Conservation (phyloP, 768 basidiomycete species). For the Serendipita sp. region DNA sequence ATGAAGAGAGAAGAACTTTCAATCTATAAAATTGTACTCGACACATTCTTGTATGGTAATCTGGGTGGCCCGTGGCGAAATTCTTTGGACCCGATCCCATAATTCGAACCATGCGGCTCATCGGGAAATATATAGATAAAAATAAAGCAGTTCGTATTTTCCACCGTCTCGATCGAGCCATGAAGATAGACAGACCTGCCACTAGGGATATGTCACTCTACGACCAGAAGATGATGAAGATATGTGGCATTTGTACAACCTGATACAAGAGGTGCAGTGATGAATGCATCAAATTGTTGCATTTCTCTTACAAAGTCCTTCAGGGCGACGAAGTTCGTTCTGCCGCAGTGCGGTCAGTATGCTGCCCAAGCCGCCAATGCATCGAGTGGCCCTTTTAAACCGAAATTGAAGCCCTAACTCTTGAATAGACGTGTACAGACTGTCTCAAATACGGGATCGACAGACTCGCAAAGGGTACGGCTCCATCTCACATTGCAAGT, state of each 20-base stretch:
- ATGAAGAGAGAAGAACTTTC: no score
- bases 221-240: slow-evolving; percentile 97
- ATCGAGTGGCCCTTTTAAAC: not conserved
- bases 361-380: not conserved
- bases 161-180: slow-evolving; percentile 3
- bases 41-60: no score
- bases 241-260: slow-evolving; percentile 99
- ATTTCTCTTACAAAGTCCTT: slow-evolving; percentile 8
- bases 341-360: slow-evolving; percentile 56
- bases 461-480: slow-evolving; percentile 77
- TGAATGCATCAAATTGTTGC: slow-evolving; percentile 3
- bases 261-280: slow-evolving; percentile 54
- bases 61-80: no score
- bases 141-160: slow-evolving; percentile 48
- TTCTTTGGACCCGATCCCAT: no score
- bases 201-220: slow-evolving; percentile 80
- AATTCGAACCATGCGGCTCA: slow-evolving; percentile 53
- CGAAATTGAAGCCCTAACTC: not conserved
- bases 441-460: slow-evolving; percentile 83
- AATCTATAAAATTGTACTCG: no score
- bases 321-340: slow-evolving; percentile 72
- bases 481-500: slow-evolving; percentile 75
- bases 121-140: slow-evolving; percentile 73
- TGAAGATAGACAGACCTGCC: slow-evolving; percentile 13
- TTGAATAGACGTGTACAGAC: slow-evolving; percentile 62